Base-by-base conservation (phyloP, 345 rosid genomes). In the Sonneratia caseolaris region DNA sequence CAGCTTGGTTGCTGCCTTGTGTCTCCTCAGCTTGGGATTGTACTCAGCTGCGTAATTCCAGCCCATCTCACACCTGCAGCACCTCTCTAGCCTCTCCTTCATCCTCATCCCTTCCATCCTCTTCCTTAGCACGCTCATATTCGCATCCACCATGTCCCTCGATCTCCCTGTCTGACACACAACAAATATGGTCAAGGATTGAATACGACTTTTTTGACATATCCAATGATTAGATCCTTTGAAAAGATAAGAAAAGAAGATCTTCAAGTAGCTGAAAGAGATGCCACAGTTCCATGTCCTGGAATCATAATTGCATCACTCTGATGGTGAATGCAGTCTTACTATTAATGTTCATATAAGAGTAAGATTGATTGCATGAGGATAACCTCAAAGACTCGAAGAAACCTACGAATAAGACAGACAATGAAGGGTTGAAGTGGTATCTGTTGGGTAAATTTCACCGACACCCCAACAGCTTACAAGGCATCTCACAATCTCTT, bases 81-180 rank as follows among this genome's bases (percentile, higher is more conserved):
- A 83, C 73, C 82, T 84, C 82, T 79, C 85, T 2, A 84, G 74
- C 69, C 78, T 78, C 85, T 88, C 88, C 78, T 83, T 88, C 21
- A 72, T 72, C 83, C 78, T 81, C 53, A 80, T 74, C 48, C 80
- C 70, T 45, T 79, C 79, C 21, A 86, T 83, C 71, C 88, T 84
- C 71, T 79, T 84, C 76, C 71, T 86, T n/a, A 88, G 66, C 32
- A 80, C 72, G 3, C 75, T 78, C 82, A 86, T 48, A 80, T 77
- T 79, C 6, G 82, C 85, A 42, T 84, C 87, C 0, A 82, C 88
- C 2, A 70, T 42, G 61, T 76, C 61, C 37, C 71, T 73, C 24
- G 76, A 70, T 64, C 76, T 76, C 19, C 81, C 89, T 82, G 82
- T 70, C 24, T 22, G 14, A 38, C 37, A 40, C 5, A 40, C 5